Evolutionary conservation across 2,329 filamentous ascomycete genomes (phyloP).

Genomic region (Zalaria obscura): DNA sequence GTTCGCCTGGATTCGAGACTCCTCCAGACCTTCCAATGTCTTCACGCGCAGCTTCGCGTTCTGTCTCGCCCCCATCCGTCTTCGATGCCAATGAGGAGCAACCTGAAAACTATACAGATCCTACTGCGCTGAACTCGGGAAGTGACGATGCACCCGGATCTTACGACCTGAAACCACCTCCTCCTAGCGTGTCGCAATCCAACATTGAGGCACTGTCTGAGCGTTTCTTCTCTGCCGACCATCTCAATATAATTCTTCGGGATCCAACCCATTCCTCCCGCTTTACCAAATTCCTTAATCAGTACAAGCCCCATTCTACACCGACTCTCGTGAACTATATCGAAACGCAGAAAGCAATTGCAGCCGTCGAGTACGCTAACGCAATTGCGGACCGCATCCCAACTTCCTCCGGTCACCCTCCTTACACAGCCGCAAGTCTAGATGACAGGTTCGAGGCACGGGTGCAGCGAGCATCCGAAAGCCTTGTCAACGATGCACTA

Average conservation of each 20-base stretch:
- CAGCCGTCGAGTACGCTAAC: slow-evolving; percentile 30
- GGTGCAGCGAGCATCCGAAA: slow-evolving; percentile 17
- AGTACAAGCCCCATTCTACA: slow-evolving; percentile 22
- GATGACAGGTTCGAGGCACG: slow-evolving; percentile 23
- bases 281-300: slow-evolving; percentile 24
- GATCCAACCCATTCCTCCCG: slow-evolving; percentile 19
- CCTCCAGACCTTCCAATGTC: slow-evolving; percentile 4
- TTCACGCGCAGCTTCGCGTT: neutral
- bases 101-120: slow-evolving; percentile 6
- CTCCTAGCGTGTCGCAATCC: slow-evolving; percentile 14
- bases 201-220: slow-evolving; percentile 22
- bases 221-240: slow-evolving; percentile 28
- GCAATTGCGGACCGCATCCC: slow-evolving; percentile 22
- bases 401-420: slow-evolving; percentile 10
- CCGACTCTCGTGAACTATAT: slow-evolving; percentile 23
- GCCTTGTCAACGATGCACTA: slow-evolving; percentile 25
- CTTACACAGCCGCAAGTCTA: slow-evolving; percentile 18
- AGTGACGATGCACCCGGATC: slow-evolving; percentile 12
- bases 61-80: slow-evolving; percentile 11
- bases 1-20: neutral
- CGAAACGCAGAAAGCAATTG: slow-evolving; percentile 26
- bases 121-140: slow-evolving; percentile 10
- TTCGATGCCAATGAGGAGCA: slow-evolving; percentile 9
- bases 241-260: slow-evolving; percentile 26
- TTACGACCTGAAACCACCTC: slow-evolving; percentile 27